Percentiles rank a stretch among this genome's conserved stretches.
Evolutionary conservation across 805 yeast species (phyloP).

Genomic region (Debaryomyces castellii): DNA sequence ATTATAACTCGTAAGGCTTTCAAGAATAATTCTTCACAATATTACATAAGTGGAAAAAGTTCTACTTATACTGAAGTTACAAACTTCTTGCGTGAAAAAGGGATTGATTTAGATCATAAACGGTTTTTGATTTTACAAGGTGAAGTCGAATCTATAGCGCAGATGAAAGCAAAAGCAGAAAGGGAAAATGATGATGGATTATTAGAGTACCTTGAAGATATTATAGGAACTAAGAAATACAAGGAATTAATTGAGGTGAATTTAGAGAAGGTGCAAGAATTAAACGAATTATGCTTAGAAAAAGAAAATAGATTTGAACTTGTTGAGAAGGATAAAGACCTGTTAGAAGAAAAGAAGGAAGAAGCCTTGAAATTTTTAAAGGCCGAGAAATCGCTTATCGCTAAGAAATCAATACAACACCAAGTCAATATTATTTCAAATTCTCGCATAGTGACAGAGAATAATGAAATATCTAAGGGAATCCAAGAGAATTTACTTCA

Average conservation of each 20-base stretch:
- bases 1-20: conserved; percentile 80
- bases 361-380: conserved; percentile 66
- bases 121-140: conserved; percentile 94
- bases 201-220: conserved; percentile 91
- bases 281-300: conserved; percentile 78
- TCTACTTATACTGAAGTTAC: conserved; percentile 83
- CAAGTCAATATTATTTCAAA: conserved; percentile 52
- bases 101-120: conserved; percentile 93
- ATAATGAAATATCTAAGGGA: conserved; percentile 39
- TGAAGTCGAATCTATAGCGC: conserved; percentile 97
- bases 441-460: conserved; percentile 35
- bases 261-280: conserved; percentile 58
- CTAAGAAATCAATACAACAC: conserved; percentile 52
- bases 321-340: conserved; percentile 72
- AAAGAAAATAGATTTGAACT: conserved; percentile 77
- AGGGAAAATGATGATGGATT: conserved; percentile 89
- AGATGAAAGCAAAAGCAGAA: conserved; percentile 98
- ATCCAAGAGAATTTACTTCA: conserved; percentile 37
- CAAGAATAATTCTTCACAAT: conserved; percentile 73
- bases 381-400: conserved; percentile 59
- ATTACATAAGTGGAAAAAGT: conserved; percentile 66
- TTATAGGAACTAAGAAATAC: conserved; percentile 89
- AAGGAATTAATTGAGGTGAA: conserved; percentile 72
- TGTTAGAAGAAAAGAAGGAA: conserved; percentile 63
- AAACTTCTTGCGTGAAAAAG: conserved; percentile 66